Percentiles rank a stretch among this genome's conserved stretches.
Conservation (phyloP, 768 basidiomycete genomes). For the Calocera cornea region DNA sequence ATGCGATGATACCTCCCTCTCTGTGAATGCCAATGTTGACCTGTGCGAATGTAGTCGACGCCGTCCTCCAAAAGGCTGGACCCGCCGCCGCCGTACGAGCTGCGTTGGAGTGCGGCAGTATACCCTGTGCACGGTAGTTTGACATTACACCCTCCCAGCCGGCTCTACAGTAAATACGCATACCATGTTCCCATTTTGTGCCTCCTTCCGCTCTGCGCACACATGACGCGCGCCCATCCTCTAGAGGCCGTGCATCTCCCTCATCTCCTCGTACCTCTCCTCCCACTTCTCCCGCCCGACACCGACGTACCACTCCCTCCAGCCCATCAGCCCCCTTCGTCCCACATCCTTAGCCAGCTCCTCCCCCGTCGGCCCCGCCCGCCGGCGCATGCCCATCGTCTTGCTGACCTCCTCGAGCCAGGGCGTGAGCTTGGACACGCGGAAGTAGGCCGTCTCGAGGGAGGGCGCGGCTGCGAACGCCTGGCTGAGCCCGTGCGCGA, state of each 20-base stretch:
- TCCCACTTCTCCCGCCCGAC: neutral
- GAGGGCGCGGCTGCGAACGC: slow-evolving; percentile 34
- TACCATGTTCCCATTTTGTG: no score
- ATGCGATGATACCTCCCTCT: no score
- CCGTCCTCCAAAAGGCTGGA: no score
- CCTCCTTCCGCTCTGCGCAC: neutral
- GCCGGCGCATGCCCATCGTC: neutral
- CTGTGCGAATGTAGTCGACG: no score
- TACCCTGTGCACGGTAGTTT: no score
- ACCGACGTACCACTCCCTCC: neutral
- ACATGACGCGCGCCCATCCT: neutral
- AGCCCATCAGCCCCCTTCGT: neutral
- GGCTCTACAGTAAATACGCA: no score
- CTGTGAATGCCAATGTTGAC: no score
- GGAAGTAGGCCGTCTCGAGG: slow-evolving; percentile 17
- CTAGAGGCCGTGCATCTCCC: neutral
- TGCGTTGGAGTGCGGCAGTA: no score
- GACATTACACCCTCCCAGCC: no score
- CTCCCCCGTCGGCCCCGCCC: neutral
- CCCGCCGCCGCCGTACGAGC: no score
- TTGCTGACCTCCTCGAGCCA: neutral
- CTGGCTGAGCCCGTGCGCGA: slow-evolving; percentile 42
- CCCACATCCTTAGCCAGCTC: neutral
- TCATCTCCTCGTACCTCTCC: slow-evolving; percentile 2
- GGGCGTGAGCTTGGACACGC: neutral